Conservation (phyloP, 331 rosid genomes). For the Malus hybrid region DNA sequence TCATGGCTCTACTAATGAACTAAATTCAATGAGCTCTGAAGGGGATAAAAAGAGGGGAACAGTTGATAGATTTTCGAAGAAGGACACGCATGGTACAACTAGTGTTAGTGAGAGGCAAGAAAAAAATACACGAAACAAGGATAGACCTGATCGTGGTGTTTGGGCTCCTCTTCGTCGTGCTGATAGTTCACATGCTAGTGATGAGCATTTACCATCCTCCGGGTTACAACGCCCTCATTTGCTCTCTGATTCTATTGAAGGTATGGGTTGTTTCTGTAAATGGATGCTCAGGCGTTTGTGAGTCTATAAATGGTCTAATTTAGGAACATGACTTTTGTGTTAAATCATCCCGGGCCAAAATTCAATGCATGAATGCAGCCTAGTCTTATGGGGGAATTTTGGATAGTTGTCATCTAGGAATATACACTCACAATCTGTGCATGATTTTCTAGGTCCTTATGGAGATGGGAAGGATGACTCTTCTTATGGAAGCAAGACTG, state of each 20-base stretch:
- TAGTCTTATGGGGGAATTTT: not conserved
- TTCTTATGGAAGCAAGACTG: slow-evolving; percentile 40
- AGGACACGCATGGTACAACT: slow-evolving; percentile 47
- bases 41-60: slow-evolving; percentile 50
- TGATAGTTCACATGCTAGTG: slow-evolving; percentile 48
- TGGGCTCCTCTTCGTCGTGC: slow-evolving; percentile 94
- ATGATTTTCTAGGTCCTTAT: slow-evolving; percentile 16
- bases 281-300: slow-evolving; percentile 1
- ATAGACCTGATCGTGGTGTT: slow-evolving; percentile 97
- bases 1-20: slow-evolving; percentile 33
- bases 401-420: not conserved
- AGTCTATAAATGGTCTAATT: not conserved
- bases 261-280: slow-evolving; percentile 25
- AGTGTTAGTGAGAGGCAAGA: slow-evolving; percentile 59
- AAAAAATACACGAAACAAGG: slow-evolving; percentile 81
- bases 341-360: not conserved
- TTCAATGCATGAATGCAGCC: slow-evolving; percentile 8
- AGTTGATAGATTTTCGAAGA: slow-evolving; percentile 44
- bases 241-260: slow-evolving; percentile 56
- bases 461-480: slow-evolving; percentile 44
- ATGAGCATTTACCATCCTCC: slow-evolving; percentile 42
- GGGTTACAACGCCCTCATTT: slow-evolving; percentile 32
- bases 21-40: slow-evolving; percentile 40
- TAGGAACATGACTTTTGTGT: not conserved
- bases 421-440: slow-evolving; percentile 4